Evolutionary conservation across 192 early-diverging fungal species (phyloP).

Genomic region (Entophlyctis luteolus): DNA sequence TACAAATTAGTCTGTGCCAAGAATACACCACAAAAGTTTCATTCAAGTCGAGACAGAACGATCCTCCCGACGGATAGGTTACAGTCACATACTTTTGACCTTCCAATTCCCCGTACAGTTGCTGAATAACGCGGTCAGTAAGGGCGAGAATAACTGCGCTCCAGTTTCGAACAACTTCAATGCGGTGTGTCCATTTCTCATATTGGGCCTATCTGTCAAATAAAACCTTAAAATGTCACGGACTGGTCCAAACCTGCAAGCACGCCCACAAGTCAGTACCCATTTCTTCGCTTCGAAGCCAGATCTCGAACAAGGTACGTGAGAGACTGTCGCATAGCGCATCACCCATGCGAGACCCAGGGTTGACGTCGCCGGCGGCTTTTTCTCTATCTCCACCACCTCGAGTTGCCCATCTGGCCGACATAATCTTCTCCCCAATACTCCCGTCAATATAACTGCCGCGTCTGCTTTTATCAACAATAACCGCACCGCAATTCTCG

Average conservation of each 20-base stretch:
- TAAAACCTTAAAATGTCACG: constrained; percentile 34
- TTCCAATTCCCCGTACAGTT: constrained; percentile 65
- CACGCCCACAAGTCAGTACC: constrained; percentile 76
- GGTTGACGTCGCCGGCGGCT: constrained; percentile 24
- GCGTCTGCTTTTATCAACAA: neutral
- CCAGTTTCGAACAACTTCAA: constrained; percentile 73
- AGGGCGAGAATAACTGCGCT: constrained; percentile 63
- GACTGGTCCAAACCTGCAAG: constrained; percentile 51
- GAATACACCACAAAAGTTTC: constrained; percentile 64
- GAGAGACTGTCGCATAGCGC: constrained; percentile 71
- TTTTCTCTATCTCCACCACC: neutral
- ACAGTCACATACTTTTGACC: constrained; percentile 52
- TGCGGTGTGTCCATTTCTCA: constrained; percentile 67
- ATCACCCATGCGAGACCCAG: constrained; percentile 62
- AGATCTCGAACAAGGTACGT: constrained; percentile 69
- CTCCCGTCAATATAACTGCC: neutral
- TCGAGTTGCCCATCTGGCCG: neutral
- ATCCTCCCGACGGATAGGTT: constrained; percentile 12
- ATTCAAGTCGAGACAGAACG: constrained; percentile 42
- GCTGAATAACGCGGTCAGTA: constrained; percentile 61
- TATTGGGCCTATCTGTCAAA: constrained; percentile 33
- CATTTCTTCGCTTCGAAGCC: constrained; percentile 66
- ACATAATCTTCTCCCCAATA: neutral
- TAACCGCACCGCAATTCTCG: constrained; percentile 36
- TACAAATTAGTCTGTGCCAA: constrained; percentile 67